These are phyloP conservation scores for Boletus patriciae DNA, from an alignment of 768 basidiomycete species.

Conservation along the genomic window DNA sequence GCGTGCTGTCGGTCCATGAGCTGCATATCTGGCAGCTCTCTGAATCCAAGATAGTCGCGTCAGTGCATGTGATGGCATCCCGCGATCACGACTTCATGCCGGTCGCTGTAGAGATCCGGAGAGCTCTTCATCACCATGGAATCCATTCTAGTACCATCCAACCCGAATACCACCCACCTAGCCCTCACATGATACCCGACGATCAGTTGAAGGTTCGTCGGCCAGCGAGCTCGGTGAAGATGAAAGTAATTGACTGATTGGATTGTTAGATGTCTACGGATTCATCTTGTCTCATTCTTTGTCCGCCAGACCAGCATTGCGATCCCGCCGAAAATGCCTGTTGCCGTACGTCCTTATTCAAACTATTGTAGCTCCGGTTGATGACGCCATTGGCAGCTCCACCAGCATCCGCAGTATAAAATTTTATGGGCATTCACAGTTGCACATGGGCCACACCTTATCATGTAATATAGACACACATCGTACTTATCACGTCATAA, in stretches of 20 bases:
- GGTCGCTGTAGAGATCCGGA: conserved; percentile 79
- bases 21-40: conserved; percentile 98
- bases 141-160: conserved; percentile 96
- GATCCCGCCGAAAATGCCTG: conserved; percentile 70
- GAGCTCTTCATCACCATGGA: conserved; percentile 83
- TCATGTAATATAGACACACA: conserved; percentile 9
- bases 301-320: conserved; percentile 68
- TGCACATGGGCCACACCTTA: conserved; percentile 6
- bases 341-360: conserved; percentile 61
- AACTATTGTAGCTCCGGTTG: neutral
- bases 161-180: conserved; percentile 67
- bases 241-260: conserved; percentile 2
- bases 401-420: conserved; percentile 44
- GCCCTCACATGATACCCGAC: conserved; percentile 38
- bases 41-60: conserved; percentile 92
- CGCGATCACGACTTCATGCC: conserved; percentile 88
- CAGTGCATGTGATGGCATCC: conserved; percentile 89
- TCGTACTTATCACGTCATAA: conserved; percentile 32
- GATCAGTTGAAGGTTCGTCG: conserved; percentile 49
- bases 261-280: conserved; percentile 46
- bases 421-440: conserved; percentile 1
- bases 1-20: conserved; percentile 85
- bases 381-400: conserved; percentile 41
- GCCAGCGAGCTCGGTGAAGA: neutral
- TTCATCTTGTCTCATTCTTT: conserved; percentile 68